A percentile compares a stretch with the other conserved stretches of the same genome.
These are phyloP conservation scores for Excoecaria agallocha DNA, from an alignment of 345 rosid genomes.

Conservation along the genomic window DNA sequence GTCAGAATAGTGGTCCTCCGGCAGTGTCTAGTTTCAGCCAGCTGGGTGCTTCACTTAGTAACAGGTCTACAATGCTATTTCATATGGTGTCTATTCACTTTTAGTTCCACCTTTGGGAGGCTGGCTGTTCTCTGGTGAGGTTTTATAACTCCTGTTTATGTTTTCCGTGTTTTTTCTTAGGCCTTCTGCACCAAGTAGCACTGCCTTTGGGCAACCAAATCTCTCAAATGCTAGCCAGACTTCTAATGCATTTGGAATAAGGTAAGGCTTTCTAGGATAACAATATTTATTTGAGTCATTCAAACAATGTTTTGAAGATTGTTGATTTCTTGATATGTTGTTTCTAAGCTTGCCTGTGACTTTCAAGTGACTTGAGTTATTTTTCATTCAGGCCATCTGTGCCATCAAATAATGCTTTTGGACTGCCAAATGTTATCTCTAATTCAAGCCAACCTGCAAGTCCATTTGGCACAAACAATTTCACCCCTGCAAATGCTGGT, in stretches of 20 bases:
- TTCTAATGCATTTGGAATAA: not conserved
- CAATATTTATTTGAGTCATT: not conserved
- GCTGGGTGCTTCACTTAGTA: conserved; percentile 39
- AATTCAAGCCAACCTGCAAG: conserved; percentile 41
- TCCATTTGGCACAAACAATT: conserved; percentile 24
- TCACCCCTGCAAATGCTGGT: conserved; percentile 31
- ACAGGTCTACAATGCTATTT: conserved; percentile 24
- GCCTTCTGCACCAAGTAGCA: conserved; percentile 29
- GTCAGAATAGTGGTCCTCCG: conserved; percentile 45
- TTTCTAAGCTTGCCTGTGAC: conserved; percentile 6
- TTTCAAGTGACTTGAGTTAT: conserved; percentile 5
- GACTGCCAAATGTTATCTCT: conserved; percentile 43
- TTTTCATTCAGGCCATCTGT: conserved; percentile 34
- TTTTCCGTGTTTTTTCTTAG: conserved; percentile 22
- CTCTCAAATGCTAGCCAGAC: conserved; percentile 42
- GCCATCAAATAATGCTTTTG: conserved; percentile 35
- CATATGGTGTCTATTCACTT: not conserved
- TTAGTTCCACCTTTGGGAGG: not conserved
- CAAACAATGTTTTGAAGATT: not conserved
- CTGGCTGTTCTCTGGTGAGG: not conserved
- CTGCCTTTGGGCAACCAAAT: conserved; percentile 45
- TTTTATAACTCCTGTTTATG: not conserved
- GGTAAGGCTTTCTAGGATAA: not conserved
- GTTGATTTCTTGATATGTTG: conserved; percentile 2
- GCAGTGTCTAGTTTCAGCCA: conserved; percentile 51